Percentiles rank a stretch among this genome's conserved stretches.
These are phyloP conservation scores for Arabidopsis hybrid DNA, from an alignment of 441 rosid genomes.

Conservation along the genomic window DNA sequence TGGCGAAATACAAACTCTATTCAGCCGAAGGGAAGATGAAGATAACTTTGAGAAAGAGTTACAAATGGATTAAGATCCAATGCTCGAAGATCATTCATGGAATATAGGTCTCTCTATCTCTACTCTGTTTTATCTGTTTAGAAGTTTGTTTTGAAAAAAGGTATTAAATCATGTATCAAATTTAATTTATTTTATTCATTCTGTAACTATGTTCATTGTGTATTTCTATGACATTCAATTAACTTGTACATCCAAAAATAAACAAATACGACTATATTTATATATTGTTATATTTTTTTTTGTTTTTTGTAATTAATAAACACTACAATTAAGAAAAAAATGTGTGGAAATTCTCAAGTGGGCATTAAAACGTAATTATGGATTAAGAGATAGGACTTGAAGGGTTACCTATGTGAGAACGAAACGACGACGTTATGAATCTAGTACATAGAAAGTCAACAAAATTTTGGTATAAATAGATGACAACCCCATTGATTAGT, in stretches of 20 bases:
- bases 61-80: constrained; percentile 61
- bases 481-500: not conserved
- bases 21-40: constrained; percentile 62
- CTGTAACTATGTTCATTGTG: constrained; percentile 6
- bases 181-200: constrained; percentile 13
- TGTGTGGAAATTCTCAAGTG: not conserved
- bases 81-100: constrained; percentile 54
- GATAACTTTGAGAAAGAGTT: constrained; percentile 52
- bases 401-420: not conserved
- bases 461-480: constrained; percentile 23
- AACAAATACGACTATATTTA: not conserved
- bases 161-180: constrained; percentile 11
- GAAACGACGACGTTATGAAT: constrained; percentile 8
- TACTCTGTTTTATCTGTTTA: constrained; percentile 12
- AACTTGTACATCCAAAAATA: not conserved
- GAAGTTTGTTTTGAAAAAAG: constrained; percentile 3
- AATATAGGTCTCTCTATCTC: constrained; percentile 32
- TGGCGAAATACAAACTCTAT: constrained; percentile 64
- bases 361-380: not conserved
- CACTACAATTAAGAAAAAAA: not conserved
- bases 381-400: not conserved
- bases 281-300: too few relatives aligned
- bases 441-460: not conserved
- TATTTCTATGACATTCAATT: constrained; percentile 13
- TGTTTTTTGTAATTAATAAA: not conserved